phyloP scores from a whole-genome alignment of 257 asterid species.

The Anisodus tanguticus region DNA sequence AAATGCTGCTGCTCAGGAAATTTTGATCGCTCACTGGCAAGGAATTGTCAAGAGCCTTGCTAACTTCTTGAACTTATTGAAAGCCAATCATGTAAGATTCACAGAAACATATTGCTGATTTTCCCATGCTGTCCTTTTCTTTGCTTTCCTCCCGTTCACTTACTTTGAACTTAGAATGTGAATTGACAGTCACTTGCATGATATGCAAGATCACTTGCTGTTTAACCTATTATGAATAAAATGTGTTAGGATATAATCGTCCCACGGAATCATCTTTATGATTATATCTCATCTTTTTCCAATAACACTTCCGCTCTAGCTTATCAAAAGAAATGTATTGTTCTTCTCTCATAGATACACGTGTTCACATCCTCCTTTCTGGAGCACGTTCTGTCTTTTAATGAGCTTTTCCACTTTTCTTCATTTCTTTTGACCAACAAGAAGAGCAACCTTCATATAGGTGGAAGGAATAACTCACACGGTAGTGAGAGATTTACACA shows the following conservation, averaged over 20 bases:
- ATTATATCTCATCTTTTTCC: not conserved
- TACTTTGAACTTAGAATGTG: slow-evolving; percentile 14
- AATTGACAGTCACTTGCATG: not conserved
- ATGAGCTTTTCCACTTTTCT: not conserved
- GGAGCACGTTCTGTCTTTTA: not conserved
- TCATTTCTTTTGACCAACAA: slow-evolving; percentile 3
- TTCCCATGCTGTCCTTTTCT: not conserved
- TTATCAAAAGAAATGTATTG: not conserved
- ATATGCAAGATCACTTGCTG: not conserved
- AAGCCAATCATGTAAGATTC: slow-evolving; percentile 70
- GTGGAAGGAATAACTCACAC: slow-evolving; percentile 18
- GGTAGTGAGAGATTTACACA: not conserved
- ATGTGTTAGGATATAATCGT: not conserved
- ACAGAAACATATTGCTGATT: slow-evolving; percentile 24
- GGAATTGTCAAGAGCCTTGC: slow-evolving; percentile 74
- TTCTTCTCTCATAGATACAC: not conserved
- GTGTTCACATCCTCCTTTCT: not conserved
- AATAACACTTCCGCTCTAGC: not conserved
- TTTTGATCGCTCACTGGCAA: slow-evolving; percentile 96
- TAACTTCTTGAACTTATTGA: slow-evolving; percentile 68
- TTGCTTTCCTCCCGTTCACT: not conserved
- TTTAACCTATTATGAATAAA: not conserved
- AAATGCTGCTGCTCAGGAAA: slow-evolving; percentile 92
- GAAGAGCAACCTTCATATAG: slow-evolving; percentile 12
- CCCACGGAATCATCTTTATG: not conserved